Base-by-base conservation (phyloP, 2,329 filamentous ascomycete genomes). In the Beauveria sp. region DNA sequence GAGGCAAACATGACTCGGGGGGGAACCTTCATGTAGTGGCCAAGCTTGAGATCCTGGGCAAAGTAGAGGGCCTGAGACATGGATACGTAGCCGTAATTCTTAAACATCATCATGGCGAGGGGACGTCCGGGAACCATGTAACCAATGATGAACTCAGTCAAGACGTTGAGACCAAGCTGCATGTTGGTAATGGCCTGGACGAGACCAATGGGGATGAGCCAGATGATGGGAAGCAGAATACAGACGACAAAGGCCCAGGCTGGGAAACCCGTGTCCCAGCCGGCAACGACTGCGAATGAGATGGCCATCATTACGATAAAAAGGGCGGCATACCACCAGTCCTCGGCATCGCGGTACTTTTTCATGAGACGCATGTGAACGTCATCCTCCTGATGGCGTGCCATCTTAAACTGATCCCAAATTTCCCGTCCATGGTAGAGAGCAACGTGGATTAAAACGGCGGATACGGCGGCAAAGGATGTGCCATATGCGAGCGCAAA, bases 21-120 rank as follows among this genome's bases (percentile, higher is more conserved):
- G 2, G 85, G 84, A 2, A 82, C 79, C 72, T 82, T 83, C 83
- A 88, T 88, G 75, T 89, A 89, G 70, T 89, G 86, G 22, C 83
- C 86, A 2, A 88, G 78, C 71, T 88, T 88, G 67, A 88, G 78
- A 66, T 88, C 86, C 70, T 86, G 83, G 5, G 80, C 77, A 70
- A 88, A 88, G 70, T 83, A 85, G 55, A 88, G 76, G 0, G 83
- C 86, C 70, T 88, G 84, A 18, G 78, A 78, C 84, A 88, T 88
- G 73, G 80, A 84, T 61, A 89, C 83, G 70, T 88, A 89, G 56
- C 86, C 85, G 67, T 88, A 90, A 64, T 86, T 88, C 74, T 90
- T 90, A 77, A 90, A 90, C 75, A 90, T 81, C 87, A 91, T 91
- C 81, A 90, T 87, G 53, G 87, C 87, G 64, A 90, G 78, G 1